Conservation (phyloP, 75 land plant species). For the Pseudotsuga menziesii region DNA sequence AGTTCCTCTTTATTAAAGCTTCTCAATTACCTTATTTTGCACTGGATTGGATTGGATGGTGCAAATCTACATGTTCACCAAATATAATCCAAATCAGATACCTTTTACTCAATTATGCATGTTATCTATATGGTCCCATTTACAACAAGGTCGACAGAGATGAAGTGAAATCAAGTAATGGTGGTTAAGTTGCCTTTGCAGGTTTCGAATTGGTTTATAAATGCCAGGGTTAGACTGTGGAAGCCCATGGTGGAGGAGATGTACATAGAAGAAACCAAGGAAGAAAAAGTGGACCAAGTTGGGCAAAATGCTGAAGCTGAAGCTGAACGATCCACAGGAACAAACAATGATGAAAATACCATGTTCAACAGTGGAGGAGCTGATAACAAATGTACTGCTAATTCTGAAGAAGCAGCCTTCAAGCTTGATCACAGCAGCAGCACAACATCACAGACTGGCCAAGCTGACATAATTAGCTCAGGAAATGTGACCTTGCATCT, state of each 20-base stretch:
- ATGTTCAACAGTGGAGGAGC: not conserved
- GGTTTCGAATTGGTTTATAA: slow-evolving; percentile 36
- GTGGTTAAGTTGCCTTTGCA: not conserved
- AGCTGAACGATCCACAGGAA: not conserved
- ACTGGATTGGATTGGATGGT: too few relatives aligned
- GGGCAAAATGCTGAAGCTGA: slow-evolving; percentile 5
- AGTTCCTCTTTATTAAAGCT: too few relatives aligned
- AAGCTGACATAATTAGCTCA: not conserved
- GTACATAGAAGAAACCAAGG: not conserved
- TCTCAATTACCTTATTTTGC: too few relatives aligned
- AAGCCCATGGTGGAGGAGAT: slow-evolving; percentile 35
- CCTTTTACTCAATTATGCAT: too few relatives aligned
- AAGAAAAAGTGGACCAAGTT: not conserved
- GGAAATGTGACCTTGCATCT: too few relatives aligned
- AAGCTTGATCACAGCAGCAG: slow-evolving; percentile 5
- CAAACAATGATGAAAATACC: not conserved
- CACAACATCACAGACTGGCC: slow-evolving; percentile 1
- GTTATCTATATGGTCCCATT: not conserved
- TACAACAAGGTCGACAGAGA: not conserved
- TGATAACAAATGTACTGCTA: not conserved
- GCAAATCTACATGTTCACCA: too few relatives aligned
- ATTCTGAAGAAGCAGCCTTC: not conserved
- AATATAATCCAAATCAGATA: not conserved
- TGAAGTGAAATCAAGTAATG: not conserved
- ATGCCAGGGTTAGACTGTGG: slow-evolving; percentile 27